These are phyloP conservation scores for Auricularia sp. DNA, from an alignment of 768 basidiomycete species.

Conservation along the genomic window DNA sequence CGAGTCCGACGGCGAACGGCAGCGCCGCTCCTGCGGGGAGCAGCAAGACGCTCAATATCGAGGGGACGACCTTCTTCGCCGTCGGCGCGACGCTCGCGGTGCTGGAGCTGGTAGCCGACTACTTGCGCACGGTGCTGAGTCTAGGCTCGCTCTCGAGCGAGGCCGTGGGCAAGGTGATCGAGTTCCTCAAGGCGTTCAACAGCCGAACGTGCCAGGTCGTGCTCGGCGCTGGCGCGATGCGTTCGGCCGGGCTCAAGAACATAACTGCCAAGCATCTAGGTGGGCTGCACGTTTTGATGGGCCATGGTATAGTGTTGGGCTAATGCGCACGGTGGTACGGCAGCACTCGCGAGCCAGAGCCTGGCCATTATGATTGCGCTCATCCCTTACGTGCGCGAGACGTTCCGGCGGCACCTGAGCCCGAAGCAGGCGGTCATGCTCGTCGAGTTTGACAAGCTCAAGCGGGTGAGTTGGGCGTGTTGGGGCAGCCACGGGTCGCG, in stretches of 20 bases:
- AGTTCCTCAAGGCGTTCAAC: constrained; percentile 96
- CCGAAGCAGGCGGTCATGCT: constrained; percentile 94
- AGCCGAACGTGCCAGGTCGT: constrained; percentile 98
- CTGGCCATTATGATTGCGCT: constrained; percentile 89
- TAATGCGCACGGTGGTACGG: neutral
- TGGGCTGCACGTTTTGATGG: constrained; percentile 17
- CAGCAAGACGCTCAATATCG: constrained; percentile 37
- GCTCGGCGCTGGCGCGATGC: constrained; percentile 97
- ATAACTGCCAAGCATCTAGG: constrained; percentile 98
- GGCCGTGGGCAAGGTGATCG: constrained; percentile 88
- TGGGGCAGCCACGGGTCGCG: no score
- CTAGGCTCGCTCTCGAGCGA: constrained; percentile 85
- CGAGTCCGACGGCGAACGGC: constrained; percentile 8
- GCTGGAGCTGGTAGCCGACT: constrained; percentile 66
- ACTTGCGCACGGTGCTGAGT: constrained; percentile 81
- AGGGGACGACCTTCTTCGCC: constrained; percentile 75
- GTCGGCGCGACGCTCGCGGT: constrained; percentile 79
- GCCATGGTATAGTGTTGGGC: neutral
- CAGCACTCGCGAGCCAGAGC: constrained; percentile 92
- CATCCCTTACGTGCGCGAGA: constrained; percentile 92
- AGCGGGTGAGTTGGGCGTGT: constrained; percentile 51
- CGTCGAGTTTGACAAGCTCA: constrained; percentile 96
- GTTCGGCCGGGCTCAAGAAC: constrained; percentile 92
- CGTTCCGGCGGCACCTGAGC: constrained; percentile 86
- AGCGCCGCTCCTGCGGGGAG: constrained; percentile 47